Base-by-base conservation (phyloP, 331 rosid genomes). In the Quercus lobata region DNA sequence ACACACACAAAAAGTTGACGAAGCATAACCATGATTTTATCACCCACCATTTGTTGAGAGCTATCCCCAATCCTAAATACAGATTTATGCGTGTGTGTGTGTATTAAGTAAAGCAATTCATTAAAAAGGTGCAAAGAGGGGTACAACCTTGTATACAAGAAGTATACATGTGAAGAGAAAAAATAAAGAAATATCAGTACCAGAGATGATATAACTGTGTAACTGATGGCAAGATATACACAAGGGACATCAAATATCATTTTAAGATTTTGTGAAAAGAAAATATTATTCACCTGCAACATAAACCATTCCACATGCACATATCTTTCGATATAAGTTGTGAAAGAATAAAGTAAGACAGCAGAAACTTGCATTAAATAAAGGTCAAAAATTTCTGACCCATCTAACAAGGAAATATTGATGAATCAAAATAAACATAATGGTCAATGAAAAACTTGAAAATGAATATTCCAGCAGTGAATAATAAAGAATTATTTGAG, bases 381-480 rank as follows among this genome's bases (percentile, higher is more conserved):
- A 32, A 37, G 46, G 41, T 21, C 57, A 58, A 22, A 35, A 52
- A 6, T 16, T 78, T 41, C 22, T 56, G 52, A 35, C 12, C 27
- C 53, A 69, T 80, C 80, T 22, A 78, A 73, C 57, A 55, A 75
- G 35, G 70, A 62, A 75, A 10, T 49, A 46, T 44, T 71, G 72
- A 34, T 9, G 14, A 68, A n/a, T 68, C 72, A 49, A 71, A 44
- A 8, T 71, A 44, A 41, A 21, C 5, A 16, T 6, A 71, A 71
- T 46, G 34, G 57, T 7, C 35, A 71, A 44, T 22, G 46, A 71
- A n/a, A 4, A 4, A 71, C 19, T 41, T 14, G 32, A 41, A 1
- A 11, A 44, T 46, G 75, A 71, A 41, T 30, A 24, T 41, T 11
- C 18, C 58, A 53, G 35, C 5, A 53, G 63, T 0, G 11, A 55